phyloP scores from a whole-genome alignment of 345 rosid species.

The Sonneratia alba region DNA sequence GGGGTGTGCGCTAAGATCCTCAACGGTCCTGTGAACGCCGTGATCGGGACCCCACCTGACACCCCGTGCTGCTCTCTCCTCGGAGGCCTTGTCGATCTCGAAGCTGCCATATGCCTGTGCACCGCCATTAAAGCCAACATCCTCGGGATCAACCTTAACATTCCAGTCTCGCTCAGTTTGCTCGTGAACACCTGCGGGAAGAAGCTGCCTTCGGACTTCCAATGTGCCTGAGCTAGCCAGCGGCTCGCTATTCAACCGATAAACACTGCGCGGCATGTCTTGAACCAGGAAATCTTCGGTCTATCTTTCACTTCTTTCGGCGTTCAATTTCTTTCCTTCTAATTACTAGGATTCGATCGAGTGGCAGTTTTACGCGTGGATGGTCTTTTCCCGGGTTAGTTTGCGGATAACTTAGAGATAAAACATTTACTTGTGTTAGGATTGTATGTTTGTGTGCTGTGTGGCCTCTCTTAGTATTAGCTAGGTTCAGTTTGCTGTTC shows the following conservation, averaged over 20 bases:
- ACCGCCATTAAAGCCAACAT: slow-evolving; percentile 68
- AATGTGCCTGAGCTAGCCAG: slow-evolving; percentile 29
- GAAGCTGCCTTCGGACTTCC: slow-evolving; percentile 58
- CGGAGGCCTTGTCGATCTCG: slow-evolving; percentile 50
- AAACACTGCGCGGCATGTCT: background rate
- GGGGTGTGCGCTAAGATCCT: slow-evolving; percentile 60
- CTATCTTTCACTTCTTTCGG: background rate
- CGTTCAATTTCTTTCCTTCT: background rate
- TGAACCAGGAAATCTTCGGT: background rate
- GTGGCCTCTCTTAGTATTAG: too few relatives aligned
- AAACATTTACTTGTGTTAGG: background rate
- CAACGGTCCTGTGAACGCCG: slow-evolving; percentile 32
- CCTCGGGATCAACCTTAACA: slow-evolving; percentile 49
- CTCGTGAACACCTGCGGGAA: slow-evolving; percentile 65
- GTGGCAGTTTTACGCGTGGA: too few relatives aligned
- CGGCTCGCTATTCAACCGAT: background rate
- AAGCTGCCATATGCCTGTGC: slow-evolving; percentile 63
- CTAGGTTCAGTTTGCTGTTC: too few relatives aligned
- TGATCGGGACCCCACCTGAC: slow-evolving; percentile 49
- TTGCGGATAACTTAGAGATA: background rate
- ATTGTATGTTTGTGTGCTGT: too few relatives aligned
- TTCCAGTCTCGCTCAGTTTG: slow-evolving; percentile 56
- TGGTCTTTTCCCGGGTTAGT: background rate
- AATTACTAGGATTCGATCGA: too few relatives aligned
- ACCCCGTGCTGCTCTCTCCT: slow-evolving; percentile 56